Percentiles rank a stretch among this genome's conserved stretches.
Evolutionary conservation across 306 rosid genomes (phyloP).

Genomic region (Castanopsis chinensis): DNA sequence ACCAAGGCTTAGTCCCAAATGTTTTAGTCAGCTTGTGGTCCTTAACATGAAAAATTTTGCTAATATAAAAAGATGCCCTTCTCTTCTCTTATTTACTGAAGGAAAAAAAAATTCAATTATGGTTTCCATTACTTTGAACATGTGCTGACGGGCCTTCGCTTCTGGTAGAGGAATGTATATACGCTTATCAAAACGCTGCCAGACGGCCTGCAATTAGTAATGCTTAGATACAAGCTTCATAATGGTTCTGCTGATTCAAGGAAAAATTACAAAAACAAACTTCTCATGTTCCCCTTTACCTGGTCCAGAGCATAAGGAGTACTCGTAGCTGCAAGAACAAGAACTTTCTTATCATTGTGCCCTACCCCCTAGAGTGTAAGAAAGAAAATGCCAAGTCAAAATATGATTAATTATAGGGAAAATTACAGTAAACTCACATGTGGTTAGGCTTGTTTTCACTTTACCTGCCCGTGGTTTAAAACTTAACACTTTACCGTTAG

Average conservation of each 20-base stretch:
- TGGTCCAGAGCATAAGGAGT: constrained; percentile 98
- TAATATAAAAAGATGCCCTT: constrained; percentile 5
- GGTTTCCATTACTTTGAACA: constrained; percentile 73
- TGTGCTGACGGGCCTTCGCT: constrained; percentile 89
- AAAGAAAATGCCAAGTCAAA: constrained; percentile 21
- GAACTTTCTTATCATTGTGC: constrained; percentile 90
- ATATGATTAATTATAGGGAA: neutral
- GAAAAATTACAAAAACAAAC: constrained; percentile 4
- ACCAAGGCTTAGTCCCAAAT: too few relatives aligned
- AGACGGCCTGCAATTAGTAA: constrained; percentile 72
- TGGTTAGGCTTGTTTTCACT: too few relatives aligned
- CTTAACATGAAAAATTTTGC: neutral
- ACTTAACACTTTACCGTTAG: too few relatives aligned
- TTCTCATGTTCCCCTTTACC: constrained; percentile 44
- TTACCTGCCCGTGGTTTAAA: too few relatives aligned
- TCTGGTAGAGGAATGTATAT: constrained; percentile 99
- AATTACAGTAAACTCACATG: too few relatives aligned
- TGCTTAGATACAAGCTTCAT: constrained; percentile 27
- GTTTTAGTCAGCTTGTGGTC: too few relatives aligned
- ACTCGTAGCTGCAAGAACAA: constrained; percentile 98
- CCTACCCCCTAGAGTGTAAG: constrained; percentile 81
- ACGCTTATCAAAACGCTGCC: constrained; percentile 98
- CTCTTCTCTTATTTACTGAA: neutral
- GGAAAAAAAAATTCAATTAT: constrained; percentile 12
- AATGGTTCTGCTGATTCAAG: constrained; percentile 1